Evolutionary conservation across 257 asterid genomes (phyloP).

Genomic region (Ophiorrhiza pumila): DNA sequence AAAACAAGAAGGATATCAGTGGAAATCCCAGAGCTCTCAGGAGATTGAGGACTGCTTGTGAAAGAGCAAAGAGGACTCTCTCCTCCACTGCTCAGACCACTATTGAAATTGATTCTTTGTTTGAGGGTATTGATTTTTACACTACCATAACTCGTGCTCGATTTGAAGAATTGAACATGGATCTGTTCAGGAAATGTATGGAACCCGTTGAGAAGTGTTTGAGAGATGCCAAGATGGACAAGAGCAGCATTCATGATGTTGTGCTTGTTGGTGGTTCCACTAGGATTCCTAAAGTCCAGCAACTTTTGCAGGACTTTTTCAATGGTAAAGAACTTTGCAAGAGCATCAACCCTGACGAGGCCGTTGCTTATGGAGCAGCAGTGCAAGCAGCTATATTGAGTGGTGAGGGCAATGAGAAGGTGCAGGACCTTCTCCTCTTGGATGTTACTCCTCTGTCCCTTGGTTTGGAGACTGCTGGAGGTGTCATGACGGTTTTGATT

Average conservation of each 20-base stretch:
- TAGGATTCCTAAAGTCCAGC: slow-evolving; percentile 41
- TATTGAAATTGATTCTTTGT: slow-evolving; percentile 32
- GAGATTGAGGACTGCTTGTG: slow-evolving; percentile 39
- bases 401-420: slow-evolving; percentile 38
- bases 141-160: slow-evolving; percentile 32
- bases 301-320: slow-evolving; percentile 39
- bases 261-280: slow-evolving; percentile 48
- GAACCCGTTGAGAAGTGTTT: slow-evolving; percentile 44
- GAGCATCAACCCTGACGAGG: slow-evolving; percentile 42
- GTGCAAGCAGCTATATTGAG: slow-evolving; percentile 42
- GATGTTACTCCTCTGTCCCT: slow-evolving; percentile 33
- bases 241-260: slow-evolving; percentile 32
- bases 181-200: slow-evolving; percentile 38
- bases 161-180: slow-evolving; percentile 38
- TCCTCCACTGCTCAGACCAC: slow-evolving; percentile 37
- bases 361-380: slow-evolving; percentile 45
- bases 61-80: slow-evolving; percentile 35
- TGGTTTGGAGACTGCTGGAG: slow-evolving; percentile 37
- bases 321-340: slow-evolving; percentile 45
- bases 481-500: slow-evolving; percentile 32
- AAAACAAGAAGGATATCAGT: slow-evolving; percentile 32
- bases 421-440: slow-evolving; percentile 31
- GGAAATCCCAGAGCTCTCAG: slow-evolving; percentile 39
- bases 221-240: slow-evolving; percentile 45
- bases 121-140: slow-evolving; percentile 33